Percentiles rank a stretch among this genome's conserved stretches.
Evolutionary conservation across 2,329 filamentous ascomycete species (phyloP).

Genomic region (Exophiala aquamarina): DNA sequence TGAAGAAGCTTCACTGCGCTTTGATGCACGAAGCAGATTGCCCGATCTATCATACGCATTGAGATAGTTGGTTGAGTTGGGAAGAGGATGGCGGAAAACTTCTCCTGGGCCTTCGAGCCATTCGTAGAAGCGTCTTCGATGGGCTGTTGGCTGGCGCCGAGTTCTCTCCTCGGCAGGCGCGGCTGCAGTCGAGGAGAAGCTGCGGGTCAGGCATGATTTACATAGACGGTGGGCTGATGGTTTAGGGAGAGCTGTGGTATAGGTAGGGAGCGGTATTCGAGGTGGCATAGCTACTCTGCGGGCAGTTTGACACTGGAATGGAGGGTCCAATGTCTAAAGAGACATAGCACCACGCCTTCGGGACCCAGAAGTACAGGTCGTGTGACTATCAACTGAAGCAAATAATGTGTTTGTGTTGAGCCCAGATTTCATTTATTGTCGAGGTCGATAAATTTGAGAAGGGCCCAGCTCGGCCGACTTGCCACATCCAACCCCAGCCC

Average conservation of each 20-base stretch:
- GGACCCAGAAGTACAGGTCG: no score
- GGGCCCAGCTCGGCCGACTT: no score
- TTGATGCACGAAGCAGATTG: constrained; percentile 41
- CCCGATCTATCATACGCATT: constrained; percentile 53
- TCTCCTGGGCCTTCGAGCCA: constrained; percentile 60
- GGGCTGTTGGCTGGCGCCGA: constrained; percentile 42
- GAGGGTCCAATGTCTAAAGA: no score
- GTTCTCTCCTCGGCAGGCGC: constrained; percentile 41
- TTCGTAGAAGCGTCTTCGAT: constrained; percentile 35
- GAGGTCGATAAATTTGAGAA: no score
- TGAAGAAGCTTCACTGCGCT: constrained; percentile 2
- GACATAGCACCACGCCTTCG: no score
- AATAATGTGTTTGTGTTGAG: no score
- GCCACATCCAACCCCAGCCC: no score
- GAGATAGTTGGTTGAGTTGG: constrained; percentile 56
- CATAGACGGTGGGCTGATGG: constrained; percentile 27
- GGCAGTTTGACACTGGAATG: no score
- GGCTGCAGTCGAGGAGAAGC: constrained; percentile 28
- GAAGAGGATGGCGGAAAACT: constrained; percentile 49
- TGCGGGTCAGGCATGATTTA: constrained; percentile 26
- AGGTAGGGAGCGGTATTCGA: constrained; percentile 19
- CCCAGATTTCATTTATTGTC: no score
- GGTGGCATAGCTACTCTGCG: constrained; percentile 19
- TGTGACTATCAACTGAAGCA: no score
- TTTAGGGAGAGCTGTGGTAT: constrained; percentile 12